Percentiles rank a stretch among this genome's conserved stretches.
Conservation (phyloP, 306 rosid species). For the Purshia tridentata region DNA sequence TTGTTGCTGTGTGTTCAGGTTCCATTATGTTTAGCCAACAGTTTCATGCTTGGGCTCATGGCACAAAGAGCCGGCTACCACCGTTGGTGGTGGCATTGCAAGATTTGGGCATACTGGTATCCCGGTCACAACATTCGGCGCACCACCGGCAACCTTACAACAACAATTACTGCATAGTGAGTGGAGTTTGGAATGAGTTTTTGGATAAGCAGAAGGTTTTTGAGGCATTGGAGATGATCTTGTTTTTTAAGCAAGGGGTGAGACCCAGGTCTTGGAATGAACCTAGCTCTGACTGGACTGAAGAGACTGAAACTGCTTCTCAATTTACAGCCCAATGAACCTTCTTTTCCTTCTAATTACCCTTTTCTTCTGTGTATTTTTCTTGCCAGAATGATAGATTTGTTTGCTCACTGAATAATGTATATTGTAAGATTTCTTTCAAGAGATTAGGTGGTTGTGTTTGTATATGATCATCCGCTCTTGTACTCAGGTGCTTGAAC, state of each 20-base stretch:
- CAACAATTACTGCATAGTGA: conserved; percentile 86
- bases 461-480: conserved; percentile 10
- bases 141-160: conserved; percentile 82
- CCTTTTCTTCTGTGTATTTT: not conserved
- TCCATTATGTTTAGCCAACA: conserved; percentile 97
- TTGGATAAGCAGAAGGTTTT: conserved; percentile 62
- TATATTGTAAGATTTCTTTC: not conserved
- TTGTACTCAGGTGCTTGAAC: not conserved
- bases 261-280: conserved; percentile 86
- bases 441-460: not conserved
- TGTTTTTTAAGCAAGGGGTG: conserved; percentile 62
- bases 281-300: conserved; percentile 69
- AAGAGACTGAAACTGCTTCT: conserved; percentile 46
- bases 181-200: conserved; percentile 82
- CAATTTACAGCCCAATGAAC: conserved; percentile 26
- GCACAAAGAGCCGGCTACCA: conserved; percentile 73
- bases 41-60: conserved; percentile 96
- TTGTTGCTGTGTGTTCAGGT: conserved; percentile 58
- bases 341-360: not conserved
- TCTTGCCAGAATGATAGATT: not conserved
- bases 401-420: not conserved
- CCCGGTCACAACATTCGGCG: conserved; percentile 60
- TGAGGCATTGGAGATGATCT: conserved; percentile 70
- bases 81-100: conserved; percentile 57
- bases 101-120: conserved; percentile 62